phyloP scores from a whole-genome alignment of 2,329 filamentous ascomycete species.

The Arthrinium phaeospermum region DNA sequence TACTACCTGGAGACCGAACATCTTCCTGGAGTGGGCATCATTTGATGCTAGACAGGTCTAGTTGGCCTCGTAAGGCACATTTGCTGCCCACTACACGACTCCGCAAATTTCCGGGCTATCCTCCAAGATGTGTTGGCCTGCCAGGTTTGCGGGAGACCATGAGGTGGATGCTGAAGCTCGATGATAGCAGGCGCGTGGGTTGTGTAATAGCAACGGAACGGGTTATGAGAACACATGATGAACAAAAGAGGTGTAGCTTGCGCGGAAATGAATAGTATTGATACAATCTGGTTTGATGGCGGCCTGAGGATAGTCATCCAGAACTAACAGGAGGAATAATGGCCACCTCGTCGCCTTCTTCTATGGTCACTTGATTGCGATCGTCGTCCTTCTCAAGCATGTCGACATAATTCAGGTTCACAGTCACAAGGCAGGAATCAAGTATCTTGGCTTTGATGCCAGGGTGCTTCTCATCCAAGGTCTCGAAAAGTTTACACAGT shows the following conservation, averaged over 20 bases:
- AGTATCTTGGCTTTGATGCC: conserved; percentile 74
- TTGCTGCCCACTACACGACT: too few species aligned
- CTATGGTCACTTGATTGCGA: conserved; percentile 56
- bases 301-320: conserved; percentile 55
- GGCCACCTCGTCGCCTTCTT: conserved; percentile 81
- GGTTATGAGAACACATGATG: neutral
- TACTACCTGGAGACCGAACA: too few species aligned
- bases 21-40: too few species aligned
- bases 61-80: too few species aligned
- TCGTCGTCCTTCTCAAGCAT: conserved; percentile 54
- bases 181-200: too few species aligned
- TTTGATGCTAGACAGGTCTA: too few species aligned
- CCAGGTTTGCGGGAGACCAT: too few species aligned
- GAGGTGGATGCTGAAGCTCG: too few species aligned
- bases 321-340: conserved; percentile 90
- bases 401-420: conserved; percentile 84
- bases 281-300: neutral
- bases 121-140: too few species aligned
- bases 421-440: conserved; percentile 74
- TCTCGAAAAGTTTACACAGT: conserved; percentile 66
- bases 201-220: too few species aligned
- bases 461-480: conserved; percentile 71
- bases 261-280: neutral
- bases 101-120: too few species aligned
- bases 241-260: neutral